phyloP scores from a whole-genome alignment of 169 alveolate genomes.

The Ichthyophthirius multifiliis region DNA sequence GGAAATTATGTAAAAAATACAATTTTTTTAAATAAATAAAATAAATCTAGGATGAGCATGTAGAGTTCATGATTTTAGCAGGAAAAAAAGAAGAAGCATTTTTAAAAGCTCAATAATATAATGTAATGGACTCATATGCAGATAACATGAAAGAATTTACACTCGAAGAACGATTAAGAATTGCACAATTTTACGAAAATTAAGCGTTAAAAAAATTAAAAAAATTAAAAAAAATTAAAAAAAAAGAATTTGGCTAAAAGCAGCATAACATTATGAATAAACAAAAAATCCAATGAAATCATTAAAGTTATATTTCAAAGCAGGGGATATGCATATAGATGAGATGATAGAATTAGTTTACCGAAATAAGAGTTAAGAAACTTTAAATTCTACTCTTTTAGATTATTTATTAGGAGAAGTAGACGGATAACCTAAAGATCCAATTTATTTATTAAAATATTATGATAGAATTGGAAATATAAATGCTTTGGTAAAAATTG shows the following conservation, averaged over 20 bases:
- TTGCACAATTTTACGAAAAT: conserved; percentile 81
- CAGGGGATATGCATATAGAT: conserved; percentile 66
- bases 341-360: conserved; percentile 86
- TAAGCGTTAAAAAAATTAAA: conserved; percentile 49
- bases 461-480: conserved; percentile 69
- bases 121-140: conserved; percentile 83
- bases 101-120: conserved; percentile 77
- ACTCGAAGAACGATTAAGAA: conserved; percentile 73
- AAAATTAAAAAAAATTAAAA: conserved; percentile 46
- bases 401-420: conserved; percentile 87
- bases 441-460: conserved; percentile 70
- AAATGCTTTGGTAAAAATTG: conserved; percentile 61
- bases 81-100: conserved; percentile 86
- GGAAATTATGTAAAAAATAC: conserved; percentile 84
- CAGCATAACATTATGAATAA: conserved; percentile 84
- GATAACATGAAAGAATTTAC: conserved; percentile 51
- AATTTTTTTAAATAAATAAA: not conserved
- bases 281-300: conserved; percentile 68
- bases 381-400: conserved; percentile 76
- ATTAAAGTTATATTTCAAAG: conserved; percentile 57
- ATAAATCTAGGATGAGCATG: not conserved
- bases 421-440: conserved; percentile 86
- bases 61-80: conserved; percentile 83
- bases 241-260: conserved; percentile 67
- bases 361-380: conserved; percentile 71